These are phyloP conservation scores for Laetiporus sulphureus DNA, from an alignment of 1,284 basidiomycete species.

Conservation along the genomic window DNA sequence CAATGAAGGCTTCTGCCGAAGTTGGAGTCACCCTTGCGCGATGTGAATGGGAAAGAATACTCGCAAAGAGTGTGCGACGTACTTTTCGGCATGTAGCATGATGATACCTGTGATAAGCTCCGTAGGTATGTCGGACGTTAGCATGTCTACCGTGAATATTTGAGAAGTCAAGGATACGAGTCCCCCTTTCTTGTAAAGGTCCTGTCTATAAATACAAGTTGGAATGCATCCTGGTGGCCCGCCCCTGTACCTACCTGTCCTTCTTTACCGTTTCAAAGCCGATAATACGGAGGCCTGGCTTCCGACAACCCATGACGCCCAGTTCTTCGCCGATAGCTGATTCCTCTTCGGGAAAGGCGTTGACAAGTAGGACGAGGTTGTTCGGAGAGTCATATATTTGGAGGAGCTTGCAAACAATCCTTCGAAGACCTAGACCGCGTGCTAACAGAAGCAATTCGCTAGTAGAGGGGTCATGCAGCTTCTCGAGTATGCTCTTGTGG, in stretches of 20 bases:
- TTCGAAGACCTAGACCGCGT: conserved; percentile 80
- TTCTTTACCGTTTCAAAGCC: conserved; percentile 80
- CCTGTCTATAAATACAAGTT: too few species aligned
- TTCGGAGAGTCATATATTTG: conserved; percentile 90
- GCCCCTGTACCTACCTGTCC: conserved; percentile 53
- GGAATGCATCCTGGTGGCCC: conserved; percentile 5
- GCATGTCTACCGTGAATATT: conserved; percentile 93
- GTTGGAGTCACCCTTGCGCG: conserved; percentile 70
- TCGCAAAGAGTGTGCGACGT: too few species aligned
- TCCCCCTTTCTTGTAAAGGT: conserved; percentile 82
- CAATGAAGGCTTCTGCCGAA: conserved; percentile 86
- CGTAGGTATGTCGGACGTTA: conserved; percentile 82
- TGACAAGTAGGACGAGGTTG: conserved; percentile 83
- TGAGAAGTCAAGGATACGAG: conserved; percentile 90
- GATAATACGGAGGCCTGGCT: conserved; percentile 80
- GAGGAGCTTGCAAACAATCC: conserved; percentile 79
- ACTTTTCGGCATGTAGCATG: conserved; percentile 92
- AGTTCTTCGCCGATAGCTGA: conserved; percentile 89
- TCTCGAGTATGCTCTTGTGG: conserved; percentile 58
- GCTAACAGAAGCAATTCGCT: conserved; percentile 83
- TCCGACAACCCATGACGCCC: conserved; percentile 85
- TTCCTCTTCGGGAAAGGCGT: conserved; percentile 86
- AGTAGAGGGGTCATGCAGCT: conserved; percentile 70
- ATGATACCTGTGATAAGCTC: conserved; percentile 88
- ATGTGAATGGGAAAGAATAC: too few species aligned